A percentile compares a stretch with the other conserved stretches of the same genome.
These are phyloP conservation scores for Cercospora sesami DNA, from an alignment of 2,329 filamentous ascomycete genomes.

Conservation along the genomic window DNA sequence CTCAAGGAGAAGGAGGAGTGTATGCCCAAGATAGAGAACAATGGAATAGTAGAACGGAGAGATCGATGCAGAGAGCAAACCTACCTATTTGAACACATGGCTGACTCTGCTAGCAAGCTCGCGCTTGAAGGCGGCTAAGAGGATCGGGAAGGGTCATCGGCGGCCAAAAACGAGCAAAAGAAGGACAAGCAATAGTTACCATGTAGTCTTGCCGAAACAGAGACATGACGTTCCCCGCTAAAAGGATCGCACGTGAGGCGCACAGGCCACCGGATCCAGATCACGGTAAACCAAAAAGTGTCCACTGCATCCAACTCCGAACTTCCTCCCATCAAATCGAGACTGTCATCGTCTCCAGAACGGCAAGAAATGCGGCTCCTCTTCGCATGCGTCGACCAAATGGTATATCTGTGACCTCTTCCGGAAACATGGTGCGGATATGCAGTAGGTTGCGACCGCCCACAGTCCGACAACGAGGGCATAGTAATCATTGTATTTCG, in stretches of 20 bases:
- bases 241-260: neutral
- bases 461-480: neutral
- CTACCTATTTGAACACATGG: slow-evolving; percentile 9
- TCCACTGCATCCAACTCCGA: neutral
- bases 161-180: neutral
- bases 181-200: slow-evolving; percentile 9
- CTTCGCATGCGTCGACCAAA: neutral
- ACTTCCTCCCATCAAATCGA: neutral
- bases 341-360: neutral
- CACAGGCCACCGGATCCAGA: slow-evolving; percentile 1
- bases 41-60: neutral
- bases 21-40: neutral
- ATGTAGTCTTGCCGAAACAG: slow-evolving; percentile 12
- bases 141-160: slow-evolving; percentile 11
- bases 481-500: neutral
- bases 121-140: slow-evolving; percentile 9
- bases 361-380: neutral
- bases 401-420: neutral
- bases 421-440: neutral
- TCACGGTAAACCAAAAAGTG: neutral
- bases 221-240: slow-evolving; percentile 13
- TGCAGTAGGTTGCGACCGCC: neutral
- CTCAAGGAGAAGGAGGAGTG: neutral
- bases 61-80: neutral
- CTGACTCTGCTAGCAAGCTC: neutral